These are phyloP conservation scores for Caryopteris hybrid DNA, from an alignment of 305 asterid species.

Conservation along the genomic window DNA sequence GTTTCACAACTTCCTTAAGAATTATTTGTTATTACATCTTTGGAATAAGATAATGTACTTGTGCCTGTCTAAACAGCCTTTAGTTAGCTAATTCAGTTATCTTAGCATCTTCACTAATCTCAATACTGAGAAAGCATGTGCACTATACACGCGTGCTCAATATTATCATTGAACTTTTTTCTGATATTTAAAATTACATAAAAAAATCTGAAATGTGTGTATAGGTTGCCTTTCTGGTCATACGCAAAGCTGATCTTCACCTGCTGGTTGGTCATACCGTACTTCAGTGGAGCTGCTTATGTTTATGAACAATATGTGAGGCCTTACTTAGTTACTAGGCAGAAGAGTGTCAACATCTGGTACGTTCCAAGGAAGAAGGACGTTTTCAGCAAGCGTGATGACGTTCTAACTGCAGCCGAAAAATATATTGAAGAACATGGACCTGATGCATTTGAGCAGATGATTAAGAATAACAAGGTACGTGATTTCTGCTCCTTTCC, in stretches of 20 bases:
- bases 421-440: constrained; percentile 71
- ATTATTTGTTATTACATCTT: neutral
- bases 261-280: constrained; percentile 96
- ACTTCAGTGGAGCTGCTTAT: constrained; percentile 93
- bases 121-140: too few relatives aligned
- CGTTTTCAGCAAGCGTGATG: constrained; percentile 62
- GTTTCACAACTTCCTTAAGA: neutral
- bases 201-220: constrained; percentile 3
- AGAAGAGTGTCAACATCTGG: constrained; percentile 69
- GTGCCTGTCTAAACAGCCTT: neutral
- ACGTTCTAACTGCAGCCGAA: constrained; percentile 80
- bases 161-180: neutral
- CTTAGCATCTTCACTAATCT: neutral
- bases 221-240: constrained; percentile 92
- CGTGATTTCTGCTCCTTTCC: neutral
- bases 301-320: constrained; percentile 83
- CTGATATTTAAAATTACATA: neutral
- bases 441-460: constrained; percentile 61
- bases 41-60: neutral
- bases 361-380: constrained; percentile 81
- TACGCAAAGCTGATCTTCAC: constrained; percentile 77
- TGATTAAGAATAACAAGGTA: constrained; percentile 68
- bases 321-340: constrained; percentile 75
- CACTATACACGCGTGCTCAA: neutral
- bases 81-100: neutral